Conservation (phyloP, 441 rosid species). For the Corymbia citriodora region DNA sequence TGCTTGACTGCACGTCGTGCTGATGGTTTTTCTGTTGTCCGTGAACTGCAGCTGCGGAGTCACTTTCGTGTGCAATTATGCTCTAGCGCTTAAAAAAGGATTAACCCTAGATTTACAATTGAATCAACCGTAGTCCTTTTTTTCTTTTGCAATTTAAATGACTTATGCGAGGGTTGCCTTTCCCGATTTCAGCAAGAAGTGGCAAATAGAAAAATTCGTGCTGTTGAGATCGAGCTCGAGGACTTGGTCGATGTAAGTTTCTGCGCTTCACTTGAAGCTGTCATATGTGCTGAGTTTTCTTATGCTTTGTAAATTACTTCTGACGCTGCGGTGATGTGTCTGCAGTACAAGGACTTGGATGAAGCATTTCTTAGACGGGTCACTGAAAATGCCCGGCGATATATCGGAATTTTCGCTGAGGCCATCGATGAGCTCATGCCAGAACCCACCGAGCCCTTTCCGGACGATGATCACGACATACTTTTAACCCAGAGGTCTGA, state of each 20-base stretch:
- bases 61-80: not conserved
- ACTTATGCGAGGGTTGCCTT: not conserved
- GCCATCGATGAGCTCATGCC: slow-evolving; percentile 88
- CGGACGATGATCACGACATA: slow-evolving; percentile 91
- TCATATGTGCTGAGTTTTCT: not conserved
- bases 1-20: not conserved
- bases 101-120: not conserved
- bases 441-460: slow-evolving; percentile 83
- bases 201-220: slow-evolving; percentile 74
- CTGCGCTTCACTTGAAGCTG: not conserved
- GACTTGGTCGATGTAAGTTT: slow-evolving; percentile 69
- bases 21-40: not conserved
- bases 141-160: not conserved
- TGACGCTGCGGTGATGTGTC: slow-evolving; percentile 2
- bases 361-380: slow-evolving; percentile 69
- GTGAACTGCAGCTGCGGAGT: not conserved
- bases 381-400: slow-evolving; percentile 84
- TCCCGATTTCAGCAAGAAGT: slow-evolving; percentile 65
- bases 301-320: not conserved
- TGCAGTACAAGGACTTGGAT: slow-evolving; percentile 60
- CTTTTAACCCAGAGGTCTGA: slow-evolving; percentile 92
- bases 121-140: not conserved
- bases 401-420: slow-evolving; percentile 61
- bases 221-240: slow-evolving; percentile 76
- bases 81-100: not conserved